phyloP scores from a whole-genome alignment of 1,139 yeast genomes.

The Pichia sp. region DNA sequence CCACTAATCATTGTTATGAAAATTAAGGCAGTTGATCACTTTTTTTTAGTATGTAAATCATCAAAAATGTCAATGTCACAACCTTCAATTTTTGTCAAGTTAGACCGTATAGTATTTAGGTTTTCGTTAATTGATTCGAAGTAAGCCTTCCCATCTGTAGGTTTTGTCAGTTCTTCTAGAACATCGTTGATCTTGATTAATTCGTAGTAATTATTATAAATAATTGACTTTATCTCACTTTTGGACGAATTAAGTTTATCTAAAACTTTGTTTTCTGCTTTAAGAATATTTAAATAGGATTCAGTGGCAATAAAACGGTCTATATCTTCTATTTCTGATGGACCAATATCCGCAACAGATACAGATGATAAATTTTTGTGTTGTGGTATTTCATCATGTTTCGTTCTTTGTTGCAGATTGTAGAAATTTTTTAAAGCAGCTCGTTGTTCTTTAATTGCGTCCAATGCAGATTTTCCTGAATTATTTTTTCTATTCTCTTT shows the following conservation, averaged over 20 bases:
- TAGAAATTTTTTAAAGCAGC: constrained; percentile 40
- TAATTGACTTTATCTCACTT: constrained; percentile 42
- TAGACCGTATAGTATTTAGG: constrained; percentile 7
- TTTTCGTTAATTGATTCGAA: constrained; percentile 8
- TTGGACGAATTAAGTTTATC: constrained; percentile 39
- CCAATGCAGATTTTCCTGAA: constrained; percentile 1
- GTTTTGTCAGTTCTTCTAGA: constrained; percentile 19
- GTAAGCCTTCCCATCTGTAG: constrained; percentile 5
- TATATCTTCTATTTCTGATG: constrained; percentile 23
- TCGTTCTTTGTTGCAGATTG: constrained; percentile 29
- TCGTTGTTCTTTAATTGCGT: constrained; percentile 28
- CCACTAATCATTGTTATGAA: constrained; percentile 8
- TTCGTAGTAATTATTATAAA: constrained; percentile 47
- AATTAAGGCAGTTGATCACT: no score
- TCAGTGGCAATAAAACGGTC: constrained; percentile 34
- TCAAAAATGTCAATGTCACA: constrained; percentile 10
- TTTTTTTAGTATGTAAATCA: constrained; percentile 2
- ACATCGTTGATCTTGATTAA: constrained; percentile 41
- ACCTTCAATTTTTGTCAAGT: constrained; percentile 6
- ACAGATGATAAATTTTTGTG: constrained; percentile 20
- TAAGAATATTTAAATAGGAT: constrained; percentile 33
- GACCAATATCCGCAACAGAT: constrained; percentile 6
- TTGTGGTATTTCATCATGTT: not conserved
- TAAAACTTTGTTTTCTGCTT: constrained; percentile 35
- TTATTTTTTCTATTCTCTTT: not conserved